Evolutionary conservation across 2,329 filamentous ascomycete species (phyloP).

Genomic region (Elsinoe fawcettii): DNA sequence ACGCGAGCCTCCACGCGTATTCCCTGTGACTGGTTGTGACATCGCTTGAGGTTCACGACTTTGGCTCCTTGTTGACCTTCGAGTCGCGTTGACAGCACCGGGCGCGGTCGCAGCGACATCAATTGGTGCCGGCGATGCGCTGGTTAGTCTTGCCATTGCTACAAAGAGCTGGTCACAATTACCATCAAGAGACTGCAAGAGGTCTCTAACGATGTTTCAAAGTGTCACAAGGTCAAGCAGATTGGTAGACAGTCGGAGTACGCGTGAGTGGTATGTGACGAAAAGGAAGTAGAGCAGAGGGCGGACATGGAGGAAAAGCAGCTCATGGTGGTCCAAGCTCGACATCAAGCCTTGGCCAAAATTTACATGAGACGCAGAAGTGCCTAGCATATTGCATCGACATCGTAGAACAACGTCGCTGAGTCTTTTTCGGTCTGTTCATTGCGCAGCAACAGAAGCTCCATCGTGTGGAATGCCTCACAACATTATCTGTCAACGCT

Average conservation of each 20-base stretch:
- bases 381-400: background rate
- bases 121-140: background rate
- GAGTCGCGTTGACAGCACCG: background rate
- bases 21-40: background rate
- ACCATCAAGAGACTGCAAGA: background rate
- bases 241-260: no score
- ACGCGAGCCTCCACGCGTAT: background rate
- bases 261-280: background rate
- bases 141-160: slow-evolving; percentile 5
- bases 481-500: slow-evolving; percentile 35
- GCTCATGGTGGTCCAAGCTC: slow-evolving; percentile 18
- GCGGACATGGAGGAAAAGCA: background rate
- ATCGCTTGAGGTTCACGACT: slow-evolving; percentile 4
- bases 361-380: background rate
- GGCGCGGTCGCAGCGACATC: background rate
- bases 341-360: slow-evolving; percentile 12
- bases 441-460: no score
- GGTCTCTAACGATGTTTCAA: background rate
- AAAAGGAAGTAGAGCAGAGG: background rate
- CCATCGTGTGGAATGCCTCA: background rate
- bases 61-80: slow-evolving; percentile 8
- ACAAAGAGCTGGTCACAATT: background rate
- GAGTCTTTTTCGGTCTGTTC: background rate
- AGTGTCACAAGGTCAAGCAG: background rate
- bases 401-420: background rate